Evolutionary conservation across 2,329 filamentous ascomycete species (phyloP).

Genomic region (Arthrobotrys musiformis): DNA sequence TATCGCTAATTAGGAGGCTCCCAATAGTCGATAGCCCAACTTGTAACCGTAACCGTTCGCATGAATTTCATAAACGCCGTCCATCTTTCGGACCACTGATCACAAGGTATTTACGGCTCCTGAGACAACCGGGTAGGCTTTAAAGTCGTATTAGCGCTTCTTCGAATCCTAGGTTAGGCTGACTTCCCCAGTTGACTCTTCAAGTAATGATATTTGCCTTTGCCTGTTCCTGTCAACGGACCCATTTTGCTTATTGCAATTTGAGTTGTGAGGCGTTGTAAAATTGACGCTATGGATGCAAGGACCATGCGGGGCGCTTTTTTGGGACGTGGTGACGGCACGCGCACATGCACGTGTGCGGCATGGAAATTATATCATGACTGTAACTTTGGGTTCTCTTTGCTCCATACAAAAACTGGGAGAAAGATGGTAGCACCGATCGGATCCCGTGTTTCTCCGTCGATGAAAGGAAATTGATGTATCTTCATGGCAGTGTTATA

Average conservation of each 20-base stretch:
- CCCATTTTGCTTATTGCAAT: background rate
- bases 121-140: background rate
- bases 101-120: background rate
- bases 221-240: background rate
- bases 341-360: background rate
- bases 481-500: background rate
- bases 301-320: background rate
- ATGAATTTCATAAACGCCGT: background rate
- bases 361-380: background rate
- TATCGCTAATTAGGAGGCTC: background rate
- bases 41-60: background rate
- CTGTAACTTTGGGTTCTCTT: background rate
- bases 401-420: background rate
- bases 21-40: background rate
- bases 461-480: background rate
- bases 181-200: background rate
- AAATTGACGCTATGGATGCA: background rate
- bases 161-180: background rate
- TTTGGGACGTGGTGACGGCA: background rate
- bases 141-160: background rate
- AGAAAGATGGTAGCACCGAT: background rate
- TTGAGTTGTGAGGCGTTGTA: conserved; percentile 3
- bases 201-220: background rate
- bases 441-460: conserved; percentile 1
- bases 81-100: background rate